These are phyloP conservation scores for Sarcomyxa edulis DNA, from an alignment of 768 basidiomycete genomes.

Conservation along the genomic window DNA sequence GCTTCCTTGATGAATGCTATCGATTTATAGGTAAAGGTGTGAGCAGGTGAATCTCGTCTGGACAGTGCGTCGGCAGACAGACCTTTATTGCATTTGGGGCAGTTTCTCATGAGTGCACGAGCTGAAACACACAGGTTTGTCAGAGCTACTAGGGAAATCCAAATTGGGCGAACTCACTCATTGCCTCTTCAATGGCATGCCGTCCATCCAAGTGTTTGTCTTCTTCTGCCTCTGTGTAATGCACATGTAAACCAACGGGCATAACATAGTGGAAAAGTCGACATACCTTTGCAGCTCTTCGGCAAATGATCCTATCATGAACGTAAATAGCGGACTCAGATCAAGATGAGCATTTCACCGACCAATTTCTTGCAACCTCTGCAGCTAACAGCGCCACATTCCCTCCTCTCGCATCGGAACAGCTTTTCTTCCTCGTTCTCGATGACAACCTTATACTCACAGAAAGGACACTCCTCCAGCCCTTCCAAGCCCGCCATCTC, in stretches of 20 bases:
- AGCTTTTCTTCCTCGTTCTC: conserved; percentile 63
- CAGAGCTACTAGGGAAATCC: conserved; percentile 4
- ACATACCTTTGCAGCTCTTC: conserved; percentile 68
- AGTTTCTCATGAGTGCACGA: conserved; percentile 79
- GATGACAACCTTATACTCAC: conserved; percentile 81
- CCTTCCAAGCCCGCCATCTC: conserved; percentile 73
- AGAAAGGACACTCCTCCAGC: conserved; percentile 87
- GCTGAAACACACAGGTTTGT: conserved; percentile 38
- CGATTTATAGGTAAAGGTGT: conserved; percentile 4
- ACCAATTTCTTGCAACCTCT: conserved; percentile 72
- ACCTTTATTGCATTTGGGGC: conserved; percentile 85
- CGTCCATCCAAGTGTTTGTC: conserved; percentile 71
- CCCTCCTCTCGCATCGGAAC: conserved; percentile 50
- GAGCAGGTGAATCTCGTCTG: not conserved
- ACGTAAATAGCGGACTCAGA: conserved; percentile 4
- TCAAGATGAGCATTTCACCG: conserved; percentile 19
- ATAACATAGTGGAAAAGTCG: no score
- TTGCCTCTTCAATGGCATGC: conserved; percentile 86
- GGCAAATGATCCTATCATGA: conserved; percentile 67
- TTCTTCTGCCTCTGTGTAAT: conserved; percentile 62
- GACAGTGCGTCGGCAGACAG: conserved; percentile 9
- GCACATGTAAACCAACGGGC: no score
- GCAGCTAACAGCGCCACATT: conserved; percentile 76
- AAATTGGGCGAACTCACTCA: conserved; percentile 51
- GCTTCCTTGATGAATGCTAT: conserved; percentile 79